Conservation (phyloP, 257 asterid species). For the Nicotiana noctiflora region DNA sequence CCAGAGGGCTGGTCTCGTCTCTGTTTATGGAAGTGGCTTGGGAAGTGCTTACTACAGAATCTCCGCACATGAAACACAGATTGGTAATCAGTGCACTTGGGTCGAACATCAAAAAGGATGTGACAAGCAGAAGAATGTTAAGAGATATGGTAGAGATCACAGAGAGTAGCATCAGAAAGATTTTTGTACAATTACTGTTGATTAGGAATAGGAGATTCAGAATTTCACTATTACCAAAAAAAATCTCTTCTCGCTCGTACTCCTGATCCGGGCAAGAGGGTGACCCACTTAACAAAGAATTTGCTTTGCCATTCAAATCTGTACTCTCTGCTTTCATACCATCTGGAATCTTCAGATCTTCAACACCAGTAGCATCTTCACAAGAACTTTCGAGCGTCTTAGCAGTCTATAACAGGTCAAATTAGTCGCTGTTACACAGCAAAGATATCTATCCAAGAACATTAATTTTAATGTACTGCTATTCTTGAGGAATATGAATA, state of each 20-base stretch:
- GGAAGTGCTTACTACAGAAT: constrained; percentile 14
- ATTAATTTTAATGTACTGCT: too few relatives aligned
- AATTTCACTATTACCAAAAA: constrained; percentile 4
- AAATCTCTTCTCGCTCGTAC: constrained; percentile 13
- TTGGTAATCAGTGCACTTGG: neutral
- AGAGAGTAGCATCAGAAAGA: neutral
- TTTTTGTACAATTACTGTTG: neutral
- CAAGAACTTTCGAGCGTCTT: constrained; percentile 21
- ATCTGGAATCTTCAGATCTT: constrained; percentile 15
- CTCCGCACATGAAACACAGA: neutral
- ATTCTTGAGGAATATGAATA: too few relatives aligned
- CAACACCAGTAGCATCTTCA: constrained; percentile 8
- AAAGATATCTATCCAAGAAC: too few relatives aligned
- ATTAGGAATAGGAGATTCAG: neutral
- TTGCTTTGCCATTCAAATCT: constrained; percentile 21
- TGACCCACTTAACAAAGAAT: constrained; percentile 19
- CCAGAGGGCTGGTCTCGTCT: constrained; percentile 17
- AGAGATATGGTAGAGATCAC: neutral
- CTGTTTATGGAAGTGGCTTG: constrained; percentile 18
- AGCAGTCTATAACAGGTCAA: constrained; percentile 15
- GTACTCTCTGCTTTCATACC: constrained; percentile 11
- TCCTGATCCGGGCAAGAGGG: constrained; percentile 18
- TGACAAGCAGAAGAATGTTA: neutral
- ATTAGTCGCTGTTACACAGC: too few relatives aligned
- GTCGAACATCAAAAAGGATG: neutral